Base-by-base conservation (phyloP, 2,329 filamentous ascomycete genomes). In the Dothistroma pini region DNA sequence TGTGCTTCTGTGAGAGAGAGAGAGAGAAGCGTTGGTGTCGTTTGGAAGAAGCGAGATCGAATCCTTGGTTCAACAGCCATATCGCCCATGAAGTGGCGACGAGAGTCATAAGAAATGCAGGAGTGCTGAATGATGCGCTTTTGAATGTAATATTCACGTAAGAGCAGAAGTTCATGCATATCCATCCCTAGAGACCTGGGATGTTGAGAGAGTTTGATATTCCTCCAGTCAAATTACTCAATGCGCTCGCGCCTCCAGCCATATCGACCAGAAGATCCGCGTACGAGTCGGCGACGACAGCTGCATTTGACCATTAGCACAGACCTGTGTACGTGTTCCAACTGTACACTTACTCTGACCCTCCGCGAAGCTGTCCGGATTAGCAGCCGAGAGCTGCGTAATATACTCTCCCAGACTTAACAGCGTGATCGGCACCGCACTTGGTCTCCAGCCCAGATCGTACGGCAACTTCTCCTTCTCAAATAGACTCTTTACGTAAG, bases 381-480 rank as follows among this genome's bases (percentile, higher is more conserved):
- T 62, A 25, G 50, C 59, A 25, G 56, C 62, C 44, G 31, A 62
- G 5, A 64, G 52, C 50, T 62, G 56, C 21, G 62, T 10, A 35
- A 64, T 52, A 22, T 59, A 59, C 31, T 34, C 22, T 14, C 59
- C 62, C 32, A 64, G 34, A 21, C 56, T 56, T 4, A 47, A 16
- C 50, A 64, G 47, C 9, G 62, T 64, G 25, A 62, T 60, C 5
- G 59, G 62, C 12, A 44, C 53, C 7, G 47, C n/a, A 25, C 56
- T 59, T 12, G 61, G 54, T 21, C 61, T 66, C 73, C 73, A 74
- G 47, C 73, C 72, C n/a, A 72, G 63, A 11, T 65, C 59, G 47
- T 70, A 73, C 2, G 72, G 73, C 16, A 74, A 56, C 51, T 62
- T 66, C 58, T 73, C 70, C 59, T 74, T 50, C 61, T 73, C 62